Conservation (phyloP, 148 eudicot genomes). For the Camellia granthamiana region DNA sequence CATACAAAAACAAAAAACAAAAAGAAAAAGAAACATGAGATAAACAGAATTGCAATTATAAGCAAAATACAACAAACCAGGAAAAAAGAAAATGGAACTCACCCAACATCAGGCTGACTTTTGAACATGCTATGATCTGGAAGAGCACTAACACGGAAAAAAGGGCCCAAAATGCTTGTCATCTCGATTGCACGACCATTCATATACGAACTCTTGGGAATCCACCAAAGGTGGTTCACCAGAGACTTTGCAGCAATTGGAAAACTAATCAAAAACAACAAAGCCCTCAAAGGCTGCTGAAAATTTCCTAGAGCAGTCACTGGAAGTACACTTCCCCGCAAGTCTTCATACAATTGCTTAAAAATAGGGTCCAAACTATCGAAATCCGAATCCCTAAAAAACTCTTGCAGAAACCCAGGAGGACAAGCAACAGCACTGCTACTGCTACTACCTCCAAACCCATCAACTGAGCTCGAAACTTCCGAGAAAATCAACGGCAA, state of each 20-base stretch:
- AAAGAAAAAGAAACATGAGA: neutral
- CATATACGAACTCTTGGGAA: slow-evolving; percentile 68
- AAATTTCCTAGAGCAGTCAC: slow-evolving; percentile 91
- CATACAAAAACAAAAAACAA: neutral
- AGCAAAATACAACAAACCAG: neutral
- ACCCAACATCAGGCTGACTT: slow-evolving; percentile 98
- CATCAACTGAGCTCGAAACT: slow-evolving; percentile 56
- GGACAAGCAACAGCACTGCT: slow-evolving; percentile 46
- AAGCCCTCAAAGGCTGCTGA: slow-evolving; percentile 88
- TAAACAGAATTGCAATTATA: neutral
- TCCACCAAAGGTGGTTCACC: slow-evolving; percentile 91
- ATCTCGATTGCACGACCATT: slow-evolving; percentile 90
- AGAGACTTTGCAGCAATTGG: slow-evolving; percentile 68
- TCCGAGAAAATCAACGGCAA: slow-evolving; percentile 63
- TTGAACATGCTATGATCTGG: slow-evolving; percentile 80
- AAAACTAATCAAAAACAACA: slow-evolving; percentile 60
- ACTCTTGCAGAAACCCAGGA: slow-evolving; percentile 85
- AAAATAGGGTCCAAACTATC: slow-evolving; percentile 82
- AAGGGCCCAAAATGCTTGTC: slow-evolving; percentile 92
- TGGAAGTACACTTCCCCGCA: slow-evolving; percentile 79
- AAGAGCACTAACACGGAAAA: slow-evolving; percentile 88
- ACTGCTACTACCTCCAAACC: slow-evolving; percentile 55
- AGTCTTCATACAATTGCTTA: slow-evolving; percentile 80
- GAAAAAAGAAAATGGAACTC: slow-evolving; percentile 24
- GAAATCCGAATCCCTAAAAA: slow-evolving; percentile 70